A percentile compares a stretch with the other conserved stretches of the same genome.
Conservation (phyloP, 805 yeast genomes). For the Suhomyces faveliae region DNA sequence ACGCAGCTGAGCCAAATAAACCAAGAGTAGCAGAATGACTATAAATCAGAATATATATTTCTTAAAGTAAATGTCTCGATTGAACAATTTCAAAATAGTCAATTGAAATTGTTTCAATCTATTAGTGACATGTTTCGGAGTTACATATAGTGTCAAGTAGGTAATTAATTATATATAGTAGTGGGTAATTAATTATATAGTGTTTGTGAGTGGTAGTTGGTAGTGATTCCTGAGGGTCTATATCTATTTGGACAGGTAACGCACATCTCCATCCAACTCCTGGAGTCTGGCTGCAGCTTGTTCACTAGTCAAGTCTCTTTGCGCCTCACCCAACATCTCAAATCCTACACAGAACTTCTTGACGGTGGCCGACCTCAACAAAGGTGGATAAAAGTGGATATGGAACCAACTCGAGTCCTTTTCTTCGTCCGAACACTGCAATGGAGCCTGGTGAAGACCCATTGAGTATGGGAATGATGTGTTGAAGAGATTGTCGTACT, state of each 20-base stretch:
- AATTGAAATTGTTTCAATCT: no score
- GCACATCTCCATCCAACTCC: slow-evolving; percentile 39
- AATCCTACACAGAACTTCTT: slow-evolving; percentile 75
- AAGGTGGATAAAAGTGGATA: slow-evolving; percentile 78
- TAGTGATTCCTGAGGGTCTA: no score
- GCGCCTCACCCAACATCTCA: slow-evolving; percentile 67
- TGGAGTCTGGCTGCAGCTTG: slow-evolving; percentile 59
- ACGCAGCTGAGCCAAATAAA: no score
- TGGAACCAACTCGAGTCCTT: slow-evolving; percentile 53
- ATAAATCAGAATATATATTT: no score
- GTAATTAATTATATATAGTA: no score
- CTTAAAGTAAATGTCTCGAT: no score
- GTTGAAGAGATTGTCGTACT: slow-evolving; percentile 68
- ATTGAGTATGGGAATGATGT: slow-evolving; percentile 76
- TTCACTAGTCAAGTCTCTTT: slow-evolving; percentile 66
- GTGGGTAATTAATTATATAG: no score
- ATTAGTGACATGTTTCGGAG: no score
- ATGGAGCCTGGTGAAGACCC: slow-evolving; percentile 79
- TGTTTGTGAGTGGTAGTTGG: no score
- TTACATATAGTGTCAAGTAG: no score
- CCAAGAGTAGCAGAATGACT: no score
- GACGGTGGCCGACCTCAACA: slow-evolving; percentile 71
- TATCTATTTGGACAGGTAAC: slow-evolving; percentile 17
- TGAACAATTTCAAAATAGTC: no score
- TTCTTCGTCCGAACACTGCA: slow-evolving; percentile 42